A percentile compares a stretch with the other conserved stretches of the same genome.
Conservation (phyloP, 129 eudicot genomes). For the Erigeron canadensis region DNA sequence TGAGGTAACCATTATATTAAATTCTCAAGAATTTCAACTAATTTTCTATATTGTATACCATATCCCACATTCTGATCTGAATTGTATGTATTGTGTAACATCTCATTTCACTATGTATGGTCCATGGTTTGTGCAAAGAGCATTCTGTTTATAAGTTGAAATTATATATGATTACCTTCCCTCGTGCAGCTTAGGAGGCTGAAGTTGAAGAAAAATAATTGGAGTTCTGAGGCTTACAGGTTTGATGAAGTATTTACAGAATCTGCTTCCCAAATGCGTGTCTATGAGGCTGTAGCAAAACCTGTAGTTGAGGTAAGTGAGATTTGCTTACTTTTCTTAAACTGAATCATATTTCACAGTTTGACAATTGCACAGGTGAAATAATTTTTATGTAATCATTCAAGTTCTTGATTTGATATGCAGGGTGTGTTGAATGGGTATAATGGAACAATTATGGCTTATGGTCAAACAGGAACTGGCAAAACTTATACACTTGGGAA, state of each 20-base stretch:
- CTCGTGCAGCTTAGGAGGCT: constrained; percentile 74
- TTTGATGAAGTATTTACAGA: constrained; percentile 94
- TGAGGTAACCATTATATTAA: constrained; percentile 52
- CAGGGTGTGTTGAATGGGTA: constrained; percentile 96
- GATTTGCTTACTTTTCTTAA: constrained; percentile 2
- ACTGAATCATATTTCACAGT: not conserved
- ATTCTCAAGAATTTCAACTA: not conserved
- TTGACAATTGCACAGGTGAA: not conserved
- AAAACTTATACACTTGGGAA: constrained; percentile 93
- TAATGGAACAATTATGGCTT: constrained; percentile 99
- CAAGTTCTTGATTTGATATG: constrained; percentile 33
- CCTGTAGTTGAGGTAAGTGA: constrained; percentile 91
- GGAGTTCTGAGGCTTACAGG: constrained; percentile 83
- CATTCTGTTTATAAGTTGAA: no score
- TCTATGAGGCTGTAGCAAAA: constrained; percentile 91
- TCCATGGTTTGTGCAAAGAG: no score
- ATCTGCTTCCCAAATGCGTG: constrained; percentile 92
- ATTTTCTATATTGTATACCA: constrained; percentile 5
- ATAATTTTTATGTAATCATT: not conserved
- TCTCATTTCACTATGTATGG: not conserved
- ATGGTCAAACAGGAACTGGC: constrained; percentile 99
- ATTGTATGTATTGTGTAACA: not conserved
- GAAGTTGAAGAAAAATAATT: constrained; percentile 81
- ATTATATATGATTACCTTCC: constrained; percentile 5
- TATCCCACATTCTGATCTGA: constrained; percentile 9